phyloP scores from a whole-genome alignment of 164 flowering plant species.

The Pachysandra terminalis region DNA sequence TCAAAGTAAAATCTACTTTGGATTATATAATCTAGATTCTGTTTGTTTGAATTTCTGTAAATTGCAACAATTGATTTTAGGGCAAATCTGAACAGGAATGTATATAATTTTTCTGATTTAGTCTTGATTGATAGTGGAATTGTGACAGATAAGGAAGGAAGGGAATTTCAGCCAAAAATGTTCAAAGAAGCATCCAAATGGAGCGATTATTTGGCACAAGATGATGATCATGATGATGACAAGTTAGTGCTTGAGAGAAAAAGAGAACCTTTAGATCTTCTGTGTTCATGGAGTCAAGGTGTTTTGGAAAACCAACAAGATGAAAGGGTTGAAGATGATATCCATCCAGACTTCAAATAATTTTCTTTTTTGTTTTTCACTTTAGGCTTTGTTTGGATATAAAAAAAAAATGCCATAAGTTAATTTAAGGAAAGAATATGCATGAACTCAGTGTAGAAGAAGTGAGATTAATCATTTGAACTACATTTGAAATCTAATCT shows the following conservation, averaged over 20 bases:
- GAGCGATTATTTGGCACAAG: constrained; percentile 41
- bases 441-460: too few relatives aligned
- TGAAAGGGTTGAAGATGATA: constrained; percentile 44
- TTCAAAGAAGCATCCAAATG: constrained; percentile 39
- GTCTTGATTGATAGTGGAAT: background rate
- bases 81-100: too few relatives aligned
- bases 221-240: constrained; percentile 27
- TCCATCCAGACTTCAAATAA: constrained; percentile 52
- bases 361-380: background rate
- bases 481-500: too few relatives aligned
- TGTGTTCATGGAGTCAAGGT: constrained; percentile 1
- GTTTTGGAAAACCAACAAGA: constrained; percentile 13
- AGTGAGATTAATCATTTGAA: too few relatives aligned
- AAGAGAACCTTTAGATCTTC: constrained; percentile 12
- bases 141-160: constrained; percentile 18
- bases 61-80: too few relatives aligned
- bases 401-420: too few relatives aligned
- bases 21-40: too few relatives aligned
- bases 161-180: constrained; percentile 8
- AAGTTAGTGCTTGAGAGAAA: constrained; percentile 4
- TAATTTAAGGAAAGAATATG: too few relatives aligned
- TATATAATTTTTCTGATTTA: too few relatives aligned
- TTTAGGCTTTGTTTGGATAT: too few relatives aligned
- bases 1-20: too few relatives aligned
- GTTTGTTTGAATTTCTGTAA: too few relatives aligned